Conservation (phyloP, 495 filamentous ascomycete genomes). For the Lichina pygmaea region DNA sequence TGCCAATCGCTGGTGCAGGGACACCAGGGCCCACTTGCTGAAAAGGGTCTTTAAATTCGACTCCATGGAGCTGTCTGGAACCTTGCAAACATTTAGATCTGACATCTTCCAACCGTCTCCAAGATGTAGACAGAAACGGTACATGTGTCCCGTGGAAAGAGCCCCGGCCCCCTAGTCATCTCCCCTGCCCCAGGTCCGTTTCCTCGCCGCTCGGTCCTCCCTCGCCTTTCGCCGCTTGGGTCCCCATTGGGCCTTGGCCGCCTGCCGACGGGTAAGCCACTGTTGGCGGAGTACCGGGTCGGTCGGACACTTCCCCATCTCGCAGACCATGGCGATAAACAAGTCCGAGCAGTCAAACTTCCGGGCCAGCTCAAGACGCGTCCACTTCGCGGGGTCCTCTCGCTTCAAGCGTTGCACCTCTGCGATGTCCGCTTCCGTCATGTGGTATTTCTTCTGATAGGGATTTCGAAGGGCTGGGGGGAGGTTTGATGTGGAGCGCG, state of each 20-base stretch:
- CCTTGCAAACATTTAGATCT: too few species aligned
- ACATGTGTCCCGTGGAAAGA: too few species aligned
- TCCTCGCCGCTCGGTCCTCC: constrained; percentile 44
- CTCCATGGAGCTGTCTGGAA: too few species aligned
- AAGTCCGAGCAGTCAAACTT: constrained; percentile 50
- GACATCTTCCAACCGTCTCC: too few species aligned
- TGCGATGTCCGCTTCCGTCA: constrained; percentile 42
- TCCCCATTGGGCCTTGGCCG: constrained; percentile 47
- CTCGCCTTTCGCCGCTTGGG: constrained; percentile 37
- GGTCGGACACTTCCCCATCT: constrained; percentile 7
- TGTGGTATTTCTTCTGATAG: constrained; percentile 45
- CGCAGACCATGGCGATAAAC: constrained; percentile 36
- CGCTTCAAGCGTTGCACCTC: constrained; percentile 50
- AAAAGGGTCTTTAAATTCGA: too few species aligned
- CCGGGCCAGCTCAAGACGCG: constrained; percentile 35
- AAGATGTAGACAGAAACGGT: too few species aligned
- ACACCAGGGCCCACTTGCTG: too few species aligned
- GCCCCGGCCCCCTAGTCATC: constrained; percentile 6
- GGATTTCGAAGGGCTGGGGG: constrained; percentile 25
- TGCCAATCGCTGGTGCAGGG: too few species aligned
- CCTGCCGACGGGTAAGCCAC: constrained; percentile 20
- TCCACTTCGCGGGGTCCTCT: constrained; percentile 46
- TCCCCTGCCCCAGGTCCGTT: constrained; percentile 25
- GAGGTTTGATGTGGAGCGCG: constrained; percentile 9
- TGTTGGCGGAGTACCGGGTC: constrained; percentile 14